Evolutionary conservation across 75 land plant species (phyloP), one percentile per base, ranked within the genome.

Genomic region (Pinus albicaulis): DNA sequence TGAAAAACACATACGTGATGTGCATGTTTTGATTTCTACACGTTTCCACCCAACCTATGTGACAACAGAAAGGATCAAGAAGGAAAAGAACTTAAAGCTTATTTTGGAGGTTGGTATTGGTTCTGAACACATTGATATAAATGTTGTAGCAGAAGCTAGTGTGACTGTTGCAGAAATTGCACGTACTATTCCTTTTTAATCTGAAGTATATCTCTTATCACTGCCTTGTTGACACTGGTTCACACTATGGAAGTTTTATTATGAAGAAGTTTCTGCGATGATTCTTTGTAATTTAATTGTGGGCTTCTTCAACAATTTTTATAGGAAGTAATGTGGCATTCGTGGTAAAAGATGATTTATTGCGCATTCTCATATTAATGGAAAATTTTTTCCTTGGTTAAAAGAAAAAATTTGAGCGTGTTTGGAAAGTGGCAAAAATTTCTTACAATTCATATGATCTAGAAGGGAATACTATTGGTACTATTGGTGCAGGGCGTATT

Each of bases 41-140:
- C 98, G 96, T 16, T 95, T 95, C 89, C 98, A 95, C 77, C 98
- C 98, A 11, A 93, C 95, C 58, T 95, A 93, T 78, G 90, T 95
- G 24, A 91, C 94, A 5, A 89, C 86, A 24, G 98, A 95, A 75
- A 88, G 98, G 74, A 93, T 95, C 34, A 89, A 90, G 80, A 95
- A 86, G 64, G 96, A 93, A 48, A 95, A 95, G 56, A 95, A 95
- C 57, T 79, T 95, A 55, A 76, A 93, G 59, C 83, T 95, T 56
- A 82, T 91, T 72, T 86, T 95, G 11, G 91, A 93, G 22, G 98
- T 96, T 53, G 96, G 98, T 26, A 88, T 95, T 79, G 98, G 98
- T 19, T 95, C 98, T n/a, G 98, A 95, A 56, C 98, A 95, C 69
- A 82, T 95, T 71, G 96, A 95, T 76, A 86, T 95, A 23, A 81